Base-by-base conservation (phyloP, 2,329 filamentous ascomycete genomes). In the Beauveria sp. region DNA sequence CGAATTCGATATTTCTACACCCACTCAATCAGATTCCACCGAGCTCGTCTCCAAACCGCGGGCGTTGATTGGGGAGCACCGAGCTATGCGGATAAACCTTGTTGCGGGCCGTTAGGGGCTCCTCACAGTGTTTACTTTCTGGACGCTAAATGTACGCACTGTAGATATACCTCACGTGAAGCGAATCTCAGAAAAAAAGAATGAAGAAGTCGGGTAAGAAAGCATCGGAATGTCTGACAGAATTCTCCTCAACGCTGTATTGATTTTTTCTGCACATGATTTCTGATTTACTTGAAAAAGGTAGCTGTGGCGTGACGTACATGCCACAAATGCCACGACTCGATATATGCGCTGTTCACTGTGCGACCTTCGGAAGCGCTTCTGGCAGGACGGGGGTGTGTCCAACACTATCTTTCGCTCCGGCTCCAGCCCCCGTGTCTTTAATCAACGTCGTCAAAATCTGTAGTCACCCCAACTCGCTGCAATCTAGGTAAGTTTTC, bases 111-210 rank as follows among this genome's bases (percentile, higher is more conserved):
- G 63, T 65, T 57, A 66, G 53, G 46, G 62, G 68, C 38, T 51
- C 53, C 64, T 59, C 67, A 73, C 70, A 73, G 71, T 73, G 65
- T 38, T 7, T 10, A 1, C 3, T 14, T 6, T 16, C 12, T 16
- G 34, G 12, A 14, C 1, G 7, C 18, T 28, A 16, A 9, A 43
- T 9, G 48, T 42, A 43, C 56, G 24, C 49, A 73, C 72, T 72
- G 72, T 73, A 61, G 48, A 43, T 55, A 48, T n/a, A 7, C 64
- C 68, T 75, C 73, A 75, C 73, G 73, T 75, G 73, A 67, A 68
- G 61, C 56, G 28, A 49, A 40, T 34, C 28, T 65, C 63, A 65
- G 73, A 71, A 70, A 69, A 71, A 68, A 67, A 67, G 65, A 64
- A 62, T 62, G 42, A 59, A 51, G 65, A 62, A 20, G 34, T 20